Evolutionary conservation across 495 filamentous ascomycete species (phyloP).

Genomic region (Penicillium crystallinum): DNA sequence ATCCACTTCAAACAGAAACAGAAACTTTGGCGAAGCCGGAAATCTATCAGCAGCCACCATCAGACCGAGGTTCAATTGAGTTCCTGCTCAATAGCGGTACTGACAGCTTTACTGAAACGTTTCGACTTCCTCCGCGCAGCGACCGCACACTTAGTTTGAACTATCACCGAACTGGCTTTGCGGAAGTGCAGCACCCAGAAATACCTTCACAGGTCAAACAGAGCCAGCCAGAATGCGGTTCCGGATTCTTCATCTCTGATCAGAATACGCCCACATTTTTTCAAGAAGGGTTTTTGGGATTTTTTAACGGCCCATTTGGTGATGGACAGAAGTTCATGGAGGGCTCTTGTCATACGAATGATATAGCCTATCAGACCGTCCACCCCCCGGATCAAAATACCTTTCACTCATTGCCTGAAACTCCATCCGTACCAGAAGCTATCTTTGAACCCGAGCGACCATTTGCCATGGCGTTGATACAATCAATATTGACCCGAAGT

Average conservation of each 20-base stretch:
- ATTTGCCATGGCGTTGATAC: slow-evolving; percentile 34
- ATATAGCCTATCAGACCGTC: slow-evolving; percentile 13
- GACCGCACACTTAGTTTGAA: slow-evolving; percentile 34
- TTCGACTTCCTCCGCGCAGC: slow-evolving; percentile 38
- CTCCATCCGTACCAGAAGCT: slow-evolving; percentile 25
- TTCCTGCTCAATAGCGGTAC: slow-evolving; percentile 45
- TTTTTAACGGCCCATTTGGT: slow-evolving; percentile 40
- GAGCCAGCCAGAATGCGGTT: slow-evolving; percentile 12
- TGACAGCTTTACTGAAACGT: slow-evolving; percentile 43
- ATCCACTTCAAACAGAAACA: slow-evolving; percentile 14
- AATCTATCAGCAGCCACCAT: slow-evolving; percentile 21
- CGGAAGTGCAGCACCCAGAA: slow-evolving; percentile 16
- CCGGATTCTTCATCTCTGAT: slow-evolving; percentile 24
- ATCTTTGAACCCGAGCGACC: slow-evolving; percentile 33
- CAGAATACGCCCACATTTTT: slow-evolving; percentile 28
- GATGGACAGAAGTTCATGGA: slow-evolving; percentile 24
- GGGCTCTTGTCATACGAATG: slow-evolving; percentile 15
- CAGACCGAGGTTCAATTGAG: slow-evolving; percentile 44
- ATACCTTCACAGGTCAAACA: slow-evolving; percentile 17
- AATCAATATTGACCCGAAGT: slow-evolving; percentile 32
- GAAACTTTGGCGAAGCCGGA: slow-evolving; percentile 22
- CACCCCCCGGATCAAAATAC: slow-evolving; percentile 17
- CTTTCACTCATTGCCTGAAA: slow-evolving; percentile 10
- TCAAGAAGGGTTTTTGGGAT: slow-evolving; percentile 37
- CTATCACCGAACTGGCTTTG: slow-evolving; percentile 26